Evolutionary conservation across 768 basidiomycete genomes (phyloP).

Genomic region (Fistulinella prunicolor): DNA sequence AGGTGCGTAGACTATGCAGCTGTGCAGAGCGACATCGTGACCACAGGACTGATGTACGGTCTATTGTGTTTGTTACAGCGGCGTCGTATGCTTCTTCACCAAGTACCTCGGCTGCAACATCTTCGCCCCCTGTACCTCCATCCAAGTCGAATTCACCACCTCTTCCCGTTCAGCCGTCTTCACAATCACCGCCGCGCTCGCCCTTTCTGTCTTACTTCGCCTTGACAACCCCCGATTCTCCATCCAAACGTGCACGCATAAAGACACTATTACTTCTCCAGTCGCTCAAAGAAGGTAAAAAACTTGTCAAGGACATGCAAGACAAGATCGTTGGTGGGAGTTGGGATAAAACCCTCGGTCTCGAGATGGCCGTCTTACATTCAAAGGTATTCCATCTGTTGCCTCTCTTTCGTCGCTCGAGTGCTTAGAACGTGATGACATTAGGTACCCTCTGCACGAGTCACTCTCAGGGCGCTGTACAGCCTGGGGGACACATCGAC

Average conservation of each 20-base stretch:
- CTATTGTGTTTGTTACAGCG: constrained; percentile 32
- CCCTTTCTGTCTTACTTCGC: constrained; percentile 64
- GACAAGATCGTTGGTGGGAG: constrained; percentile 15
- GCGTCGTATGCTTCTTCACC: constrained; percentile 49
- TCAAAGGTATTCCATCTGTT: constrained; percentile 55
- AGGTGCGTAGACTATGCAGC: constrained; percentile 42
- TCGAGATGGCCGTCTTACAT: constrained; percentile 77
- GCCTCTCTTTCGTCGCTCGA: not conserved
- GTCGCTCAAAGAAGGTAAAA: constrained; percentile 19
- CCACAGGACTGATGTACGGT: not conserved
- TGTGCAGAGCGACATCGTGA: not conserved
- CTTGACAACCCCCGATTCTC: constrained; percentile 79
- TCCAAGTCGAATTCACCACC: constrained; percentile 6
- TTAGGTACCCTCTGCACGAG: constrained; percentile 13
- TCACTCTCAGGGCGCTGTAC: constrained; percentile 63
- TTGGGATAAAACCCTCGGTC: constrained; percentile 51
- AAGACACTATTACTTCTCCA: constrained; percentile 80
- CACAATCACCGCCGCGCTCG: constrained; percentile 12
- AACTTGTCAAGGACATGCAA: constrained; percentile 17
- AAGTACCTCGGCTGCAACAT: not conserved
- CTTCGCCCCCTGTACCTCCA: constrained; percentile 9
- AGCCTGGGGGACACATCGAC: constrained; percentile 70
- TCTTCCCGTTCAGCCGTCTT: not conserved
- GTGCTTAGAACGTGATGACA: not conserved
- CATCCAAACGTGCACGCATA: constrained; percentile 67